These are phyloP conservation scores for Fusarium torreyae DNA, from an alignment of 2,329 filamentous ascomycete genomes.

Conservation along the genomic window DNA sequence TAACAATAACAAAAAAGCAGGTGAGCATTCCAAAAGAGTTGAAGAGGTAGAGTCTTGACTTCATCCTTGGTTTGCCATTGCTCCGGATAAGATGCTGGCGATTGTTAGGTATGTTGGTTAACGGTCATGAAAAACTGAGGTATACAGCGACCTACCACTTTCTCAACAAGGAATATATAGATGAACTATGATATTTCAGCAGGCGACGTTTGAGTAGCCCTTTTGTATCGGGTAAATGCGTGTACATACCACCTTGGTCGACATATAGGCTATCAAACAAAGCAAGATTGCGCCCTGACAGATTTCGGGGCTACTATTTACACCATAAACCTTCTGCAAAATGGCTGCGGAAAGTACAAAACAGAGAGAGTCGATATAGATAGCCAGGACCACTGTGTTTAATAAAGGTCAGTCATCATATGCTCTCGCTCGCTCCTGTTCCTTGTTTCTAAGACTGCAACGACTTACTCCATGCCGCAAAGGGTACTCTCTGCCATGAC, in stretches of 20 bases:
- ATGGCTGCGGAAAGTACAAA: not conserved
- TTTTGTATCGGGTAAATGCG: not conserved
- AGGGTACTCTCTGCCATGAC: not conserved
- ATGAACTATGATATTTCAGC: conserved; percentile 1
- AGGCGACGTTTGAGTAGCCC: not conserved
- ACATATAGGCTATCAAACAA: not conserved
- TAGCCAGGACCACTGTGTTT: conserved; percentile 1
- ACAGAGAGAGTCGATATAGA: not conserved
- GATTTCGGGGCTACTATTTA: not conserved
- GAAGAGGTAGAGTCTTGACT: conserved; percentile 8
- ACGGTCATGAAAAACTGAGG: not conserved
- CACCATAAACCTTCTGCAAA: not conserved
- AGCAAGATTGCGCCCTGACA: not conserved
- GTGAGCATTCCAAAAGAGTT: conserved; percentile 10
- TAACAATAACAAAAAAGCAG: not conserved
- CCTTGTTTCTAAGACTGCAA: not conserved
- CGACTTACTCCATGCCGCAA: not conserved
- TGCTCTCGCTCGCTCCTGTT: not conserved
- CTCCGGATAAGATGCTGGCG: conserved; percentile 1
- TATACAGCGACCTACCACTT: conserved; percentile 1
- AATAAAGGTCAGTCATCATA: not conserved
- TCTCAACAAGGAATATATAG: conserved; percentile 13
- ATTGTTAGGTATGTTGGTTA: not conserved
- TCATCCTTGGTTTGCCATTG: not conserved
- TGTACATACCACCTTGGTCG: not conserved